Percentiles rank a stretch among this genome's conserved stretches.
Evolutionary conservation across 2,329 filamentous ascomycete genomes (phyloP).

Genomic region (Cyphellophora europaea): DNA sequence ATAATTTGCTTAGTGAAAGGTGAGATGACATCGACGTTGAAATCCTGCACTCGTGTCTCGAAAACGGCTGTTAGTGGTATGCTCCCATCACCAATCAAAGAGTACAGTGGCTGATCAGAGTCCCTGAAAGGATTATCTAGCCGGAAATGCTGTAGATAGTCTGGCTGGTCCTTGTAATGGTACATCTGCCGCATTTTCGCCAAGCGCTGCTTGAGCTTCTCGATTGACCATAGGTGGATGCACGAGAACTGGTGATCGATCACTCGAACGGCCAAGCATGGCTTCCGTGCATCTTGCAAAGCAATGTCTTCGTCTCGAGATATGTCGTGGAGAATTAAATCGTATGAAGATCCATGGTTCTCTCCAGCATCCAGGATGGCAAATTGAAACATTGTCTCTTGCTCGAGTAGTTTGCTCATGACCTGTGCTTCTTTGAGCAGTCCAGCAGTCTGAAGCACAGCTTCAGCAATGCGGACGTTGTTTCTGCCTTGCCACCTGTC

Average conservation of each 20-base stretch:
- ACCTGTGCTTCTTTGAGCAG: conserved; percentile 91
- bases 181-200: conserved; percentile 93
- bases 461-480: conserved; percentile 90
- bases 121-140: conserved; percentile 91
- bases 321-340: conserved; percentile 87
- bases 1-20: conserved; percentile 87
- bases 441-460: conserved; percentile 77
- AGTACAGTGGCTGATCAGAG: conserved; percentile 82
- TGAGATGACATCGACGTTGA: conserved; percentile 79
- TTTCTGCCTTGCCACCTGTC: conserved; percentile 73
- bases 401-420: conserved; percentile 94
- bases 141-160: conserved; percentile 87
- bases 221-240: conserved; percentile 86
- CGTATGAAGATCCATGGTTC: conserved; percentile 84
- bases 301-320: conserved; percentile 76
- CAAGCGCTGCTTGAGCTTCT: conserved; percentile 81
- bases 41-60: conserved; percentile 88
- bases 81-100: conserved; percentile 83
- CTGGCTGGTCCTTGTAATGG: conserved; percentile 89
- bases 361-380: conserved; percentile 84
- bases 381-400: conserved; percentile 90
- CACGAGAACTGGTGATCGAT: conserved; percentile 82
- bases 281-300: conserved; percentile 73
- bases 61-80: conserved; percentile 90
- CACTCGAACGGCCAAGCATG: conserved; percentile 81